A percentile compares a stretch with the other conserved stretches of the same genome.
These are phyloP conservation scores for Aspergillus neotritici DNA, from an alignment of 2,329 filamentous ascomycete species.

Conservation along the genomic window DNA sequence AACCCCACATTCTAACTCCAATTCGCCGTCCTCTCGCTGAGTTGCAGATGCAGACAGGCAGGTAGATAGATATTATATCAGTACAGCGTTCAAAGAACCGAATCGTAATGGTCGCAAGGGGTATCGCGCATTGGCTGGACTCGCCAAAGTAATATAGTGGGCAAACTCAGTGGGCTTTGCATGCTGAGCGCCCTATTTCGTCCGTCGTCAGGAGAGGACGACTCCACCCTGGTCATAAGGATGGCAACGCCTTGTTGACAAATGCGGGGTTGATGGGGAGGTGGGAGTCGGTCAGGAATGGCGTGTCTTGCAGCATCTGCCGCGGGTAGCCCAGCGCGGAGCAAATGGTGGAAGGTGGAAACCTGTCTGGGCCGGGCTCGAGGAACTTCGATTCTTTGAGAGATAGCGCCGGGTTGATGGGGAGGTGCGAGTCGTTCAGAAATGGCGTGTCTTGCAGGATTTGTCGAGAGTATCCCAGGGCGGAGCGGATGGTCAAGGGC, in stretches of 20 bases:
- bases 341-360: conserved; percentile 8
- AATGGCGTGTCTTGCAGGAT: conserved; percentile 9
- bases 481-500: conserved; percentile 7
- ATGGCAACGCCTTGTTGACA: conserved; percentile 10
- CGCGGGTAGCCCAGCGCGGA: conserved; percentile 9
- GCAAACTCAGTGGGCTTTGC: background rate
- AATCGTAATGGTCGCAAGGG: conserved; percentile 16
- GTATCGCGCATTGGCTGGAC: conserved; percentile 20
- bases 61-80: conserved; percentile 15
- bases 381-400: conserved; percentile 4
- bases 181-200: background rate
- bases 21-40: conserved; percentile 16
- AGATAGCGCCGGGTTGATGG: conserved; percentile 27
- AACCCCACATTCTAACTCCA: conserved; percentile 21
- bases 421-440: conserved; percentile 21
- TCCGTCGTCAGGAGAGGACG: background rate
- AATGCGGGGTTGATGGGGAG: conserved; percentile 29
- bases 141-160: background rate
- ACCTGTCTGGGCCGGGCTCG: conserved; percentile 4
- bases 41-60: conserved; percentile 10
- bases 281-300: conserved; percentile 19
- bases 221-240: conserved; percentile 10
- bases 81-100: conserved; percentile 13
- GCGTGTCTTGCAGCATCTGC: conserved; percentile 6
- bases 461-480: conserved; percentile 8